These are phyloP conservation scores for Colletotrichum falcatum DNA, from an alignment of 2,329 filamentous ascomycete species.

Conservation along the genomic window DNA sequence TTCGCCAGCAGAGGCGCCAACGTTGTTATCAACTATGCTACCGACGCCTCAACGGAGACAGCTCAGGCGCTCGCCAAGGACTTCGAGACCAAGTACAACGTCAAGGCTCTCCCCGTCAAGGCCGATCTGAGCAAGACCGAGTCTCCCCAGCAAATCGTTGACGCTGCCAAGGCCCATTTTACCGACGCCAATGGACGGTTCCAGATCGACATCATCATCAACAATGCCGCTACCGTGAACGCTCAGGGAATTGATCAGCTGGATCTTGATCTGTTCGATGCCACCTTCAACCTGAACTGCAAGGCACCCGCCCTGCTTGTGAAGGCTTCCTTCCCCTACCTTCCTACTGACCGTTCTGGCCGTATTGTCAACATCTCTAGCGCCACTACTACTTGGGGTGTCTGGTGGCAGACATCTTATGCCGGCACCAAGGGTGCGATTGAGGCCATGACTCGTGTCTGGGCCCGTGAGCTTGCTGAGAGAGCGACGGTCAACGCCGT, in stretches of 20 bases:
- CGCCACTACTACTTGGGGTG: slow-evolving; percentile 46
- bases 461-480: slow-evolving; percentile 67
- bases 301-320: slow-evolving; percentile 82
- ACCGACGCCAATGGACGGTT: slow-evolving; percentile 60
- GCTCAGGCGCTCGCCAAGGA: slow-evolving; percentile 62
- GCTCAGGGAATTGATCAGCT: slow-evolving; percentile 69
- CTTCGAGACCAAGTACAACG: slow-evolving; percentile 60
- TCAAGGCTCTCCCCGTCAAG: slow-evolving; percentile 70
- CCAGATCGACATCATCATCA: slow-evolving; percentile 85
- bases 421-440: slow-evolving; percentile 68
- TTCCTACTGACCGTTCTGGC: slow-evolving; percentile 74
- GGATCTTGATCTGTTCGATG: slow-evolving; percentile 70
- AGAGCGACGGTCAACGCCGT: slow-evolving; percentile 67
- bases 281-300: slow-evolving; percentile 83
- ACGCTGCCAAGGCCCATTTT: slow-evolving; percentile 70
- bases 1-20: slow-evolving; percentile 78
- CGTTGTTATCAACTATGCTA: slow-evolving; percentile 78
- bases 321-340: slow-evolving; percentile 76
- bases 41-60: slow-evolving; percentile 49
- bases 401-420: slow-evolving; percentile 52
- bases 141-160: slow-evolving; percentile 70
- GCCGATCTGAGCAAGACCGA: slow-evolving; percentile 76
- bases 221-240: slow-evolving; percentile 80
- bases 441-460: slow-evolving; percentile 70
- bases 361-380: slow-evolving; percentile 68